phyloP scores from a whole-genome alignment of 306 rosid species.

The Cucurbita ficifolia region DNA sequence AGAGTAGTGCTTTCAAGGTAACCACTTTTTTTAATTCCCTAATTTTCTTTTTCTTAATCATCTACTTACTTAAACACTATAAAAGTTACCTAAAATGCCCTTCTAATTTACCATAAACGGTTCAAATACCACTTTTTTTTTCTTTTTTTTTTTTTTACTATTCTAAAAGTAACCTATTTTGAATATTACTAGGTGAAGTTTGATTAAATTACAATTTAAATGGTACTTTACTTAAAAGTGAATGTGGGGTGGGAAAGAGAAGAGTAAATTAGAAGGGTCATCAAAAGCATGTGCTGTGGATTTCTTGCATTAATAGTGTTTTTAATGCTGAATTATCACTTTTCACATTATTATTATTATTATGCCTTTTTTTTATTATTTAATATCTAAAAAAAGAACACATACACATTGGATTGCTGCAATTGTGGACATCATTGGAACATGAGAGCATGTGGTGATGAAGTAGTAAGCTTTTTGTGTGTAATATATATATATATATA shows the following conservation, averaged over 20 bases:
- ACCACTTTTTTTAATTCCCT: neutral
- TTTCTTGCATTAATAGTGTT: neutral
- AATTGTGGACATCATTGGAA: conserved; percentile 23
- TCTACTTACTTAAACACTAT: no score
- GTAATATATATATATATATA: neutral
- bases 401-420: conserved; percentile 10
- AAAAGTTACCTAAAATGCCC: neutral
- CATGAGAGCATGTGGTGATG: conserved; percentile 44
- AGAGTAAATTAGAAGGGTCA: conserved; percentile 2
- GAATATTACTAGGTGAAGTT: neutral
- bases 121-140: no score
- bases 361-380: no score
- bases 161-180: neutral
- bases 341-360: neutral
- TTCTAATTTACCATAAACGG: no score
- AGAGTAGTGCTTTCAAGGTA: neutral
- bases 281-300: conserved; percentile 5
- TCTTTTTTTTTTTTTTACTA: neutral
- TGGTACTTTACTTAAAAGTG: neutral
- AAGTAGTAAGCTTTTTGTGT: neutral
- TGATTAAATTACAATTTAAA: neutral
- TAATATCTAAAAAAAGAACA: neutral
- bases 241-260: neutral
- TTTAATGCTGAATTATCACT: neutral
- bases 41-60: neutral